A percentile compares a stretch with the other conserved stretches of the same genome.
These are phyloP conservation scores for Pelargonium myrrhifolium DNA, from an alignment of 441 rosid species.

Conservation along the genomic window DNA sequence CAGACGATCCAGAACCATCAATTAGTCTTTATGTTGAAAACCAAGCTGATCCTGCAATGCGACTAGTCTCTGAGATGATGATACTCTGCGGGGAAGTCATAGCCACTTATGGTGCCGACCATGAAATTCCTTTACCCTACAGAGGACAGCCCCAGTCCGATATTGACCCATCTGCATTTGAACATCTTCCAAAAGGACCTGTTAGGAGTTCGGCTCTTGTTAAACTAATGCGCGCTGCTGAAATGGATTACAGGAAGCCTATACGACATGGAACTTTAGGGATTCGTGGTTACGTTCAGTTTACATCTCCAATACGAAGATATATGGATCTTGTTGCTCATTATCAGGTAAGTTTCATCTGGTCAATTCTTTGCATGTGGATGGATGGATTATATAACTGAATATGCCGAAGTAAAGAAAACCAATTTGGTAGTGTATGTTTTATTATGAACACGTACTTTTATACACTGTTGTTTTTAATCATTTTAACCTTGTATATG, in stretches of 20 bases:
- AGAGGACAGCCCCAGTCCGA: constrained; percentile 95
- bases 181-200: constrained; percentile 95
- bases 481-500: not conserved
- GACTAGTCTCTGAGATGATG: constrained; percentile 96
- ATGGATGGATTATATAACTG: no score
- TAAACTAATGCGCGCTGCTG: constrained; percentile 81
- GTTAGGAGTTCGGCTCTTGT: constrained; percentile 71
- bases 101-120: constrained; percentile 67
- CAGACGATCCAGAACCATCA: constrained; percentile 75
- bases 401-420: no score
- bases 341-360: constrained; percentile 56
- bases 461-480: not conserved
- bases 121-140: constrained; percentile 78
- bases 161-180: constrained; percentile 67
- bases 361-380: not conserved
- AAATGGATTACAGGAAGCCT: constrained; percentile 77
- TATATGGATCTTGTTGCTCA: constrained; percentile 97
- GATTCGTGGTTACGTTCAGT: constrained; percentile 93
- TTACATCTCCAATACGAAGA: constrained; percentile 95
- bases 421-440: no score
- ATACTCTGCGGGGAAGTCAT: constrained; percentile 90
- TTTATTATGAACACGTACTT: not conserved
- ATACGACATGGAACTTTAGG: constrained; percentile 83
- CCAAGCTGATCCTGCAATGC: constrained; percentile 88
- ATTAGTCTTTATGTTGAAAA: constrained; percentile 81